Evolutionary conservation across 1,139 yeast genomes (phyloP).

Genomic region (Eremothecium gossypii): DNA sequence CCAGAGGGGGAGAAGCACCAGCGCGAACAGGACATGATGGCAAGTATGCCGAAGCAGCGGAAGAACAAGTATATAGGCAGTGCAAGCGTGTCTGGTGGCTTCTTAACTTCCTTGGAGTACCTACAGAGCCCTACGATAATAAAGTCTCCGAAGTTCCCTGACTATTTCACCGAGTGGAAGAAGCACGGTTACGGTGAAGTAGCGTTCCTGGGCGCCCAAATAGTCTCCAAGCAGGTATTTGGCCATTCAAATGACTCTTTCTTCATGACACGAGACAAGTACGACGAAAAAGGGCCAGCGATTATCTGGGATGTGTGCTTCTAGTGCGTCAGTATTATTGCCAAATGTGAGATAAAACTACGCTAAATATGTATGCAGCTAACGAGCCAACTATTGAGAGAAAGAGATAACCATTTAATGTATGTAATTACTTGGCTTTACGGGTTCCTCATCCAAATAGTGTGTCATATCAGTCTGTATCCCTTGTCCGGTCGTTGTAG

Average conservation of each 20-base stretch:
- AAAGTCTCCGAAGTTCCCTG: slow-evolving; percentile 65
- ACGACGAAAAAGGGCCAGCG: slow-evolving; percentile 71
- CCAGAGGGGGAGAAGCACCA: slow-evolving; percentile 32
- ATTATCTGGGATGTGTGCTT: slow-evolving; percentile 44
- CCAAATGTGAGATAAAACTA: too few species aligned
- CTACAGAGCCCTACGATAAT: slow-evolving; percentile 71
- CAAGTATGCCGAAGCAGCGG: slow-evolving; percentile 21
- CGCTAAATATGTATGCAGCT: too few species aligned
- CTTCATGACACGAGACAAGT: slow-evolving; percentile 62
- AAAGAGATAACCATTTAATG: too few species aligned
- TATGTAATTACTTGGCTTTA: too few species aligned
- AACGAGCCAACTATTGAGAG: too few species aligned
- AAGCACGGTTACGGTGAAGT: slow-evolving; percentile 72
- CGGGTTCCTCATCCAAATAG: too few species aligned
- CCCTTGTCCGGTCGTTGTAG: too few species aligned
- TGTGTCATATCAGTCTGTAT: too few species aligned
- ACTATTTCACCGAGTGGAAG: slow-evolving; percentile 94
- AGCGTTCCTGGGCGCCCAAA: slow-evolving; percentile 76
- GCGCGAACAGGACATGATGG: slow-evolving; percentile 25
- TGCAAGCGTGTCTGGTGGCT: slow-evolving; percentile 13
- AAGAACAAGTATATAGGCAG: slow-evolving; percentile 22
- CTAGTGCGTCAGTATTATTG: slow-evolving; percentile 7
- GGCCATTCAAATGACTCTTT: slow-evolving; percentile 55
- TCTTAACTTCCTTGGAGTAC: slow-evolving; percentile 25
- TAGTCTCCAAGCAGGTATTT: slow-evolving; percentile 78